Base-by-base conservation (phyloP, 305 asterid species). In the Rubia tinctorum region DNA sequence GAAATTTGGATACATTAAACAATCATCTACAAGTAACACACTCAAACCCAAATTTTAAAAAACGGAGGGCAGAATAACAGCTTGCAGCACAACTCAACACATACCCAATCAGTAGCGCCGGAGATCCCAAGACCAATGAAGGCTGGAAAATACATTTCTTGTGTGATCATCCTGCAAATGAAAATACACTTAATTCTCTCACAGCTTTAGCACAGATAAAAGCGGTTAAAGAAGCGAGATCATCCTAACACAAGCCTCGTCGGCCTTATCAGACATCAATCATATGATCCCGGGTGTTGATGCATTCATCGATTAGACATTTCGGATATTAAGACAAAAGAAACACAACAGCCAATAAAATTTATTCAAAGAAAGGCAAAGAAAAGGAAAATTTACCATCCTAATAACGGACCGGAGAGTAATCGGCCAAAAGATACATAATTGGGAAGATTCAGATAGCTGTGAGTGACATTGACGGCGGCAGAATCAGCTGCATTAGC, bases 41-140 rank as follows among this genome's bases (percentile, higher is more conserved):
- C 34, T 25, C n/a, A 66, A 40, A 72, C 11, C 6, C 51, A 65
- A 65, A 34, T 12, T 10, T 10, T 0, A n/a, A 7, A 22, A 65
- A 65, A 65, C 1, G 5, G 12, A 17, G 37, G 70, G 4, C 51
- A 61, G 55, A 63, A 71, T n/a, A 66, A 66, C 20, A 59, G 58
- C 61, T 53, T 44, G 56, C 14, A 49, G n/a, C n/a, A 8, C 59
- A 53, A 17, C 59, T 53, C 59, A 53, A 53, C 59, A 53, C 86
- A 69, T 85, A 94, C 99, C 99, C 99, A 94, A 80, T 94, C 99
- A 71, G 90, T 80, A 59, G 93, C 96, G 77, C 99, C 99, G 13
- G 99, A 86, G 74, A 94, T 65, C 65, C 88, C 97, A 61, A 94
- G 93, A 51, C 95, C 97, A 80, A 90, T 74, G 83, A 90, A 90